These are phyloP conservation scores for Albophoma yamanashiensis DNA, from an alignment of 2,329 filamentous ascomycete genomes.

Conservation along the genomic window DNA sequence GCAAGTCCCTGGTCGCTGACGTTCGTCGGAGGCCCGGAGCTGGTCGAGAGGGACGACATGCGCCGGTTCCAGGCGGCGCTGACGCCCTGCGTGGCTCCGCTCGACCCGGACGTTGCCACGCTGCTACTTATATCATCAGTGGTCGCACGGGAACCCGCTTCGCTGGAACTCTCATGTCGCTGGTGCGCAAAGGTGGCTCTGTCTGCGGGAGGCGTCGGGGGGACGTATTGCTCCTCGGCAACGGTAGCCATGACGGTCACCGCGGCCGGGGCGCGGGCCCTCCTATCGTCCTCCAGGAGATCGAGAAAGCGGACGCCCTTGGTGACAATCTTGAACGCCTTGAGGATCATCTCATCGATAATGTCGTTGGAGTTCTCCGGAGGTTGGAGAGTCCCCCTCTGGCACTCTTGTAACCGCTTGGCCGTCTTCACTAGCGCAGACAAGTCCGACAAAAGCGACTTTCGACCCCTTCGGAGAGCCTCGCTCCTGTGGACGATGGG, in stretches of 20 bases:
- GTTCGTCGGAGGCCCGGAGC: constrained; percentile 13
- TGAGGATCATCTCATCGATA: constrained; percentile 86
- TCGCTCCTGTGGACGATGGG: constrained; percentile 65
- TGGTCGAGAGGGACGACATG: constrained; percentile 30
- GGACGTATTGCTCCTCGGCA: constrained; percentile 45
- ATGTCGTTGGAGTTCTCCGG: constrained; percentile 58
- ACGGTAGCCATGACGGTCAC: constrained; percentile 52
- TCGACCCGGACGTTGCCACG: constrained; percentile 21
- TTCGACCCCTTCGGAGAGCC: constrained; percentile 67
- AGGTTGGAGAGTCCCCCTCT: constrained; percentile 36
- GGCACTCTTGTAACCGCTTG: constrained; percentile 71
- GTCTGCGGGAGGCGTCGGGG: constrained; percentile 54
- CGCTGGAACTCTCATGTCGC: constrained; percentile 16
- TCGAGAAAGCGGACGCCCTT: constrained; percentile 86
- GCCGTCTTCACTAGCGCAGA: constrained; percentile 82
- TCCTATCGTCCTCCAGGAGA: constrained; percentile 58
- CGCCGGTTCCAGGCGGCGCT: constrained; percentile 30
- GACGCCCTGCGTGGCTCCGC: constrained; percentile 24
- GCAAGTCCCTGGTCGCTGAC: constrained; percentile 23
- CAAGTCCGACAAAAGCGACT: constrained; percentile 79
- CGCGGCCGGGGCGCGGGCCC: constrained; percentile 36
- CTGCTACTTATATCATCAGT: constrained; percentile 21
- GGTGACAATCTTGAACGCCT: constrained; percentile 89
- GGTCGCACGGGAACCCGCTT: constrained; percentile 29
- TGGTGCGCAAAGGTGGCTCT: constrained; percentile 35